Base-by-base conservation (phyloP, 257 asterid species). In the Verbascum thapsus region DNA sequence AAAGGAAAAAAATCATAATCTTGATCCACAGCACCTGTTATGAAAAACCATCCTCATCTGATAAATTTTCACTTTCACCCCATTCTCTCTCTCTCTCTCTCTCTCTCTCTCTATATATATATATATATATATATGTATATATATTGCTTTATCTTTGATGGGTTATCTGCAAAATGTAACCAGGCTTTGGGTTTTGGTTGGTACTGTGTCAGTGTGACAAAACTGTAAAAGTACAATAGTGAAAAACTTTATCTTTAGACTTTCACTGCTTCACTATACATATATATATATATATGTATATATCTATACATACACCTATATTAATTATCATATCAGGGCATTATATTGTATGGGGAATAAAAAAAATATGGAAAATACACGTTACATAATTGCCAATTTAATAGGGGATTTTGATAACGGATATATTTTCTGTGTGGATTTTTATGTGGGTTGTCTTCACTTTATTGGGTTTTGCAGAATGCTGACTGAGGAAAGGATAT, bases 11-110 rank as follows among this genome's bases (percentile, higher is more conserved):
- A 32, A 38, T 41, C 77, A 75, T 71, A 72, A 72, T 74, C 77
- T 75, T 76, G 79, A n/a, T n/a, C n/a, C 77, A 78, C 78, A 82
- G 88, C 88, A 81, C 90, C 91, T 72, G 76, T 70, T 80, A 64
- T 69, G 18, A 69, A 69, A n/a, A 63, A 77, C 71, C 81, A 62
- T 69, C 66, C 69, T n/a, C 78, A 83, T 86, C 95, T 75, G 88
- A 87, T 60, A 70, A 70, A 53, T 58, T 60, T 66, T 38, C 72
- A 53, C 68, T 67, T 53, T 76, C 72, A 80, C 76, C 83, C 90
- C 90, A 83, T 83, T 13, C 58, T 69, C 41, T 58, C 78, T 45
- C 45, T 54, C 63, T 40, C 58, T 47, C 15, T 23, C 65, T 19
- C n/a, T 22, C 8, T 47, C 26, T 6, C 8, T 12, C 17, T 37